These are phyloP conservation scores for Hymenoscyphus albidus DNA, from an alignment of 2,329 filamentous ascomycete genomes.

Conservation along the genomic window DNA sequence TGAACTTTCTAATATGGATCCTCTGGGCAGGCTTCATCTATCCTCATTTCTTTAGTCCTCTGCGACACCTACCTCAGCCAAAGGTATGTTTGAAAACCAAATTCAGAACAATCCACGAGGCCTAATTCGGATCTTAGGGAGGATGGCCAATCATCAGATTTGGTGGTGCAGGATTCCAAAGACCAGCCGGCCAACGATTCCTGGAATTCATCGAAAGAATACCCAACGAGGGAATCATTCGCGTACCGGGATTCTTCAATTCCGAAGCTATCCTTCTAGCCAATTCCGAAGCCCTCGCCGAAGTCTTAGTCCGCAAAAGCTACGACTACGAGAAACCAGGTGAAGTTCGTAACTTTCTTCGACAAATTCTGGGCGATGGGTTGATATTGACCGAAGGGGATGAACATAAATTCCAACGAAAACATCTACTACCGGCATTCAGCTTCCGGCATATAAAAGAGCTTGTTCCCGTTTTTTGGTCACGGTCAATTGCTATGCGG, in stretches of 20 bases:
- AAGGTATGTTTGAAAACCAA: conserved; percentile 15
- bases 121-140: conserved; percentile 5
- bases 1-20: conserved; percentile 17
- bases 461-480: conserved; percentile 79
- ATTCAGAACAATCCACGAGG: background rate
- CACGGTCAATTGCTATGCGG: conserved; percentile 65
- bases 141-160: conserved; percentile 8
- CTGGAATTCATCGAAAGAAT: conserved; percentile 46
- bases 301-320: conserved; percentile 62
- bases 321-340: conserved; percentile 66
- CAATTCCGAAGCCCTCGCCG: conserved; percentile 58
- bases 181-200: conserved; percentile 19
- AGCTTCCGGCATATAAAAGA: conserved; percentile 77
- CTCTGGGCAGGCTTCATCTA: conserved; percentile 24
- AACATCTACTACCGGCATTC: conserved; percentile 75
- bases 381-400: conserved; percentile 73
- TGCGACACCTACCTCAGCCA: conserved; percentile 22
- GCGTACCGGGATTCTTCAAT: conserved; percentile 59
- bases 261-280: conserved; percentile 55
- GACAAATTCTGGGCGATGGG: conserved; percentile 63
- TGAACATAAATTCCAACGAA: conserved; percentile 76
- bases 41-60: conserved; percentile 23
- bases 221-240: conserved; percentile 64
- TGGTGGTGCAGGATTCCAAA: conserved; percentile 13
- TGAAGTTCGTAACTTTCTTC: conserved; percentile 51